Evolutionary conservation across 225 moss, liverwort and hornwort species (phyloP), one percentile per base, ranked within the genome.

Genomic region (Asterella californica): DNA sequence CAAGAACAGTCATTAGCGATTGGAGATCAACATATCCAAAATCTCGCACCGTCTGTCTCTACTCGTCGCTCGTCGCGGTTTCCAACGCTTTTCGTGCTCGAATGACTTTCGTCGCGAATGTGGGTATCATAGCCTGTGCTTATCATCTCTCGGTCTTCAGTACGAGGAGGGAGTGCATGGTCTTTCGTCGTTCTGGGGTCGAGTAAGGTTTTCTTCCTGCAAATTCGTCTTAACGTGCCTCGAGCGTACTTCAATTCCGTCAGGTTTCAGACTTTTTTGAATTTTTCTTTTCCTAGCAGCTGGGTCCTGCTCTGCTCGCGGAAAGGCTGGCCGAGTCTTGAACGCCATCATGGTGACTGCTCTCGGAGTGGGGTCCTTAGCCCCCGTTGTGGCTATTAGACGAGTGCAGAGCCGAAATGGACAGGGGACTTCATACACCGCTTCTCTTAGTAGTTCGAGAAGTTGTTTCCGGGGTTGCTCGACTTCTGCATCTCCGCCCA

Each of bases 401-500:
- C 76, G 64, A 65, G 17, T 36, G 72, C 76, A 32, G 22, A 66
- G 66, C 25, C 76, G 45, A 64, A 62, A 72, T 79, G 71, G 76
- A 33, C 42, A 64, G 15, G 76, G 61, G 42, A 52, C 9, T 70
- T 27, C 63, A 30, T 52, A 48, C 42, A 49, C 60, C 19, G 72
- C 66, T 52, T 8, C 78, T 22, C 57, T 86, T 2, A 69, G 77
- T 48, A 86, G 86, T 74, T 64, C 59, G 50, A 78, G 78, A 75
- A 80, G 52, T 45, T 66, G 36, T 18, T 75, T 78, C 34, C n/a
- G 59, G 55, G 78, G 78, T 46, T 48, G 64, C 52, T 45, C 73
- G 21, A 24, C 62, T 34, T 45, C 77, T 24, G 48, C 66, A 2
- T 25, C 78, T 42, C 4, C 79, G 10, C 33, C 21, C 37, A 38